Base-by-base conservation (phyloP, 371 early-diverging fungal genomes). In the Mortierella sp. region DNA sequence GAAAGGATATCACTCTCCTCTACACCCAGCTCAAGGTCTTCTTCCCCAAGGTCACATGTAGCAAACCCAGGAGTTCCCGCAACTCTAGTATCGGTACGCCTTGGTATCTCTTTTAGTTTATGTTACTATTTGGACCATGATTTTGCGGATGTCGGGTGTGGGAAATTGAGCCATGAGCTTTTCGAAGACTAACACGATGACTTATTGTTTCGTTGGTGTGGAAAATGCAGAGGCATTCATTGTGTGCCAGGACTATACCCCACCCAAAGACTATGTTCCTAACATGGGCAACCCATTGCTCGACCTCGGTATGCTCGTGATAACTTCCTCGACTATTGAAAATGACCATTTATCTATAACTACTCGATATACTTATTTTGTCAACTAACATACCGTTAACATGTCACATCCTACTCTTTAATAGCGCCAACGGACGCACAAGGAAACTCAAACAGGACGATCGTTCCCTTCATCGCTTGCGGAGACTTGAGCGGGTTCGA, bases 11-110 rank as follows among this genome's bases (percentile, higher is more conserved):
- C 38, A 94, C 96, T 10, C 88, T 98, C 74, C 89, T 99, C 27
- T 95, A 97, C 81, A 92, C 95, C 29, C 99, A 99, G 81, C 94
- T 99, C 83, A 94, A 95, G 83, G 89, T 96, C 29, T 98, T 98
- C 84, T 99, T 99, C 90, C 90, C 93, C 24, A 88, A 89, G 1
- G 99, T 99, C 8, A 93, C 94, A 27, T 95, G 97, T 86, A 92
- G 95, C 79, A 99, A 99, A 86, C 99, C 99, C 18, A 91, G 97
- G 84, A 96, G 97, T 83, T 98, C 98, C 38, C 94, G 99, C 77
- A 95, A 96, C 78, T 95, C 95, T 27, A 97, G 97, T 88, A 96
- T 97, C 80, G 95, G 93, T 94, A 88, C 51, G 80, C 41, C 16
- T 14, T 49, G 2, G 10, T 21, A 6, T 18, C 24, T 18, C 41